Evolutionary conservation across 1,284 basidiomycete species (phyloP).

Genomic region (Pseudozyma thailandica): DNA sequence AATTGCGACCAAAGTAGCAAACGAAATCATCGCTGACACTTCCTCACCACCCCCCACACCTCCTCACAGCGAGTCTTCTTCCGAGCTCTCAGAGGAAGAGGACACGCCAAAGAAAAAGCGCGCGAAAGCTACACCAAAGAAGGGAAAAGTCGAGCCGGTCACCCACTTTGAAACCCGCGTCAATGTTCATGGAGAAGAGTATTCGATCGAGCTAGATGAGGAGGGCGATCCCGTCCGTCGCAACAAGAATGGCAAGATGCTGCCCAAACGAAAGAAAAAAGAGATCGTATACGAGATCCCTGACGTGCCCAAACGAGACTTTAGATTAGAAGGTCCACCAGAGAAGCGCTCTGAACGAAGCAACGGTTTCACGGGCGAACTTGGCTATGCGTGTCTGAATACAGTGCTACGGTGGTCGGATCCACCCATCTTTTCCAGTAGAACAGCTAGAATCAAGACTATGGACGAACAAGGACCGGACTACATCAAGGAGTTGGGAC

Average conservation of each 20-base stretch:
- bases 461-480: slow-evolving; percentile 84
- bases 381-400: slow-evolving; percentile 83
- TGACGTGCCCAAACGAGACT: slow-evolving; percentile 66
- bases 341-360: slow-evolving; percentile 35
- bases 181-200: slow-evolving; percentile 48
- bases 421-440: slow-evolving; percentile 79
- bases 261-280: slow-evolving; percentile 72
- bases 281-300: slow-evolving; percentile 78
- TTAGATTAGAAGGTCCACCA: slow-evolving; percentile 48
- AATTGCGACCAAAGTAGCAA: slow-evolving; percentile 19
- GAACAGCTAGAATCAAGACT: slow-evolving; percentile 80
- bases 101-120: slow-evolving; percentile 21
- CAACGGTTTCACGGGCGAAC: slow-evolving; percentile 42
- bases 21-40: slow-evolving; percentile 18
- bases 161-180: slow-evolving; percentile 39
- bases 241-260: slow-evolving; percentile 69
- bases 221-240: slow-evolving; percentile 61
- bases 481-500: slow-evolving; percentile 80
- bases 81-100: slow-evolving; percentile 20
- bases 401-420: slow-evolving; percentile 79
- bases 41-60: slow-evolving; percentile 23
- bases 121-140: slow-evolving; percentile 22
- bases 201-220: slow-evolving; percentile 48
- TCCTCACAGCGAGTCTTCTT: slow-evolving; percentile 18
- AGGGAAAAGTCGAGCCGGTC: slow-evolving; percentile 30